Conservation (phyloP, 1,284 basidiomycete species). For the Mrakiaceae sp. region DNA sequence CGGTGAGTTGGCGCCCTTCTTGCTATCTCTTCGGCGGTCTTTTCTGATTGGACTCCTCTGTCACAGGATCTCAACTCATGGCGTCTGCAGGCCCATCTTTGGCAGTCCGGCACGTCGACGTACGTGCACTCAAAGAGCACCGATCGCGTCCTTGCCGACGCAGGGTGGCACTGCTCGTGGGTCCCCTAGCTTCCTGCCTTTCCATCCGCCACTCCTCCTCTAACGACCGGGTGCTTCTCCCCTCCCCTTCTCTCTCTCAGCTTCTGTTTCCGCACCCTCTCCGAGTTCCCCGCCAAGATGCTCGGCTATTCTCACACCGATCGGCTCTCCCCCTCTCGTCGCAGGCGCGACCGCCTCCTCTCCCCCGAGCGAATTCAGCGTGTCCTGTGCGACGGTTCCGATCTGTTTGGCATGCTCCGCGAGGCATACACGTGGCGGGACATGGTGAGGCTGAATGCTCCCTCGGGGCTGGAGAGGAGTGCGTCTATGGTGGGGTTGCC, state of each 20-base stretch:
- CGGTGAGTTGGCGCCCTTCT: constrained; percentile 30
- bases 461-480: no score
- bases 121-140: constrained; percentile 50
- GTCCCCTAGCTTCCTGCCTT: constrained; percentile 2
- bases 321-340: constrained; percentile 39
- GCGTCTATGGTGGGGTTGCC: no score
- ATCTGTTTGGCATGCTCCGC: constrained; percentile 55
- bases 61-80: constrained; percentile 27
- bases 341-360: constrained; percentile 40
- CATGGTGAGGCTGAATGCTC: no score
- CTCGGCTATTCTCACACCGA: constrained; percentile 54
- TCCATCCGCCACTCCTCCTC: neutral
- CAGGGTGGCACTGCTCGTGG: constrained; percentile 40
- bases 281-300: constrained; percentile 54
- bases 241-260: constrained; percentile 40
- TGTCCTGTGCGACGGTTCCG: constrained; percentile 49
- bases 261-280: constrained; percentile 52
- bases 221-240: no score
- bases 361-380: constrained; percentile 46
- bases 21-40: neutral
- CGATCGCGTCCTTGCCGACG: constrained; percentile 47
- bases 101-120: constrained; percentile 32
- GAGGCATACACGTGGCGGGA: constrained; percentile 41
- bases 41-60: neutral
- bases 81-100: constrained; percentile 46